A percentile compares a stretch with the other conserved stretches of the same genome.
These are phyloP conservation scores for Boletellus ananiceps DNA, from an alignment of 768 basidiomycete species.

Conservation along the genomic window DNA sequence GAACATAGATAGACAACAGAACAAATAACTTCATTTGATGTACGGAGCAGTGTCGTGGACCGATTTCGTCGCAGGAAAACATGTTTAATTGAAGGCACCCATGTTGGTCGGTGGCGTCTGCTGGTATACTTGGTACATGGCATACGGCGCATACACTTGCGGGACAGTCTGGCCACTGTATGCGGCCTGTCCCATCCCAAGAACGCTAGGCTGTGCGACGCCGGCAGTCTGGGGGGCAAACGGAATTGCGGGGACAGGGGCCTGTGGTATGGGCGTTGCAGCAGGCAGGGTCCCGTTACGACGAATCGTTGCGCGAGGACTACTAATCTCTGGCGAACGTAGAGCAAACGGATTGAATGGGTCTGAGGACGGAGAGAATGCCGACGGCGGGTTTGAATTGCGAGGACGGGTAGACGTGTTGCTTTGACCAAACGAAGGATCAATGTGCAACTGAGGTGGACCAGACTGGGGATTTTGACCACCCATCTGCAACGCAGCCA, in stretches of 20 bases:
- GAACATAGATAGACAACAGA: conserved; percentile 32
- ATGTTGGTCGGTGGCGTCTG: conserved; percentile 68
- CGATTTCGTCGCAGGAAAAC: conserved; percentile 25
- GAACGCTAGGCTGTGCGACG: conserved; percentile 51
- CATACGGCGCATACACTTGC: conserved; percentile 70
- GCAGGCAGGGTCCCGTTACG: conserved; percentile 36
- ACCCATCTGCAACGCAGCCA: conserved; percentile 89
- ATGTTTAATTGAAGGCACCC: conserved; percentile 66
- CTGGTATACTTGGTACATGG: conserved; percentile 79
- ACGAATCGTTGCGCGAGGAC: conserved; percentile 46
- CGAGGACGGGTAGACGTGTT: conserved; percentile 45
- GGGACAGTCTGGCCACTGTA: conserved; percentile 60
- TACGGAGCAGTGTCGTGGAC: conserved; percentile 41
- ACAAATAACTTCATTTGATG: conserved; percentile 31
- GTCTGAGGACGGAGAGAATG: conserved; percentile 49
- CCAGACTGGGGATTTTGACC: conserved; percentile 81
- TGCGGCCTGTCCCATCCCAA: conserved; percentile 63
- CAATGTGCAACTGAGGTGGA: conserved; percentile 67
- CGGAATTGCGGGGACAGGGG: conserved; percentile 34
- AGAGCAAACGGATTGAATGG: conserved; percentile 56
- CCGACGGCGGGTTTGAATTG: conserved; percentile 37
- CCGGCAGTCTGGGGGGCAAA: conserved; percentile 62
- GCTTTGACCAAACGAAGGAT: conserved; percentile 52
- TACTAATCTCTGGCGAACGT: conserved; percentile 46
- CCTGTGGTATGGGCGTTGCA: conserved; percentile 31